Conservation (phyloP, 768 basidiomycete species). For the Crucibulum laeve region DNA sequence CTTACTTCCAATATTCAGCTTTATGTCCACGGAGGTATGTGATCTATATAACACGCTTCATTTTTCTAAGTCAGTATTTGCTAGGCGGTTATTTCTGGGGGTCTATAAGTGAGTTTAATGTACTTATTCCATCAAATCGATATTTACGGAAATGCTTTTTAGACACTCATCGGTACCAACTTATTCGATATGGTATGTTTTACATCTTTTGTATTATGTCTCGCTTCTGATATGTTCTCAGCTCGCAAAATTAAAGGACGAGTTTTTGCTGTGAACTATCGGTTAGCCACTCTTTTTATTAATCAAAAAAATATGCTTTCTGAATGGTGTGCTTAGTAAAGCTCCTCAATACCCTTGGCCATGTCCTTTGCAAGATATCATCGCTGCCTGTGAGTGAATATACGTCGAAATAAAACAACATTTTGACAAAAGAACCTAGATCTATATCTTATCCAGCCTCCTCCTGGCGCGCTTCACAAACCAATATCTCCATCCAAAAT, state of each 20-base stretch:
- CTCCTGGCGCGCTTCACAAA: slow-evolving; percentile 56
- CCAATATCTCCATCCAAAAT: slow-evolving; percentile 64
- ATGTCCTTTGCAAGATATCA: slow-evolving; percentile 68
- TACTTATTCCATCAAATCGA: slow-evolving; percentile 1
- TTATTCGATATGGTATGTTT: slow-evolving; percentile 47
- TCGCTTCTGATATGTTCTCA: slow-evolving; percentile 12
- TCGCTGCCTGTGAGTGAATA: slow-evolving; percentile 58
- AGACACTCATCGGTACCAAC: slow-evolving; percentile 61
- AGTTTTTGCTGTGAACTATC: slow-evolving; percentile 59
- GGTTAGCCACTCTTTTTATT: slow-evolving; percentile 14
- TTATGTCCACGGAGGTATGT: slow-evolving; percentile 60
- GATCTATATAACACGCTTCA: neutral
- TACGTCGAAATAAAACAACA: neutral
- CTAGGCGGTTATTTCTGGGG: slow-evolving; percentile 66
- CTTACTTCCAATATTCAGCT: slow-evolving; percentile 32
- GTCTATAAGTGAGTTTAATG: slow-evolving; percentile 44
- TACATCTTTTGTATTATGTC: slow-evolving; percentile 8
- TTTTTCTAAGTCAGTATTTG: neutral
- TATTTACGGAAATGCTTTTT: neutral
- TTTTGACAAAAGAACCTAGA: slow-evolving; percentile 28
- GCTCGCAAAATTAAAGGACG: slow-evolving; percentile 71
- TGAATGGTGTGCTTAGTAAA: slow-evolving; percentile 38
- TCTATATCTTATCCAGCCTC: slow-evolving; percentile 71
- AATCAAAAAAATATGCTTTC: neutral
- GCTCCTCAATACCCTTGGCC: slow-evolving; percentile 87